Evolutionary conservation across 1,284 basidiomycete species (phyloP).

Genomic region (Ganoderma multipileum): DNA sequence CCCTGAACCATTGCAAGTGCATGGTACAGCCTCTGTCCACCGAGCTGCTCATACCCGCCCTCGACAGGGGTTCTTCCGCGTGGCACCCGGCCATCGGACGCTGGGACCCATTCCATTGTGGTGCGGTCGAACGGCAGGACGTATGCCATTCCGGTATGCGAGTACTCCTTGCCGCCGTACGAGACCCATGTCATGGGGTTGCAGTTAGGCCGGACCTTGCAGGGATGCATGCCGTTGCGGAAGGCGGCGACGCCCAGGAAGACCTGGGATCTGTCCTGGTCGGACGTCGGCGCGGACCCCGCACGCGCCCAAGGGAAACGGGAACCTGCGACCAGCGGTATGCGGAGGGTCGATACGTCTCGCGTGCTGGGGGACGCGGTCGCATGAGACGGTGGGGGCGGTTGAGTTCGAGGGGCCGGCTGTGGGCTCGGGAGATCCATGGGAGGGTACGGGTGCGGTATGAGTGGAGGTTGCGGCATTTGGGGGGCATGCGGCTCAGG

Average conservation of each 20-base stretch:
- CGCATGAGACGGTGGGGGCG: neutral
- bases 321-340: neutral
- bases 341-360: neutral
- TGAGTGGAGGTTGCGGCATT: constrained; percentile 1
- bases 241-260: constrained; percentile 3
- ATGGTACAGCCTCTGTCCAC: neutral
- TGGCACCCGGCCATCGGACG: neutral
- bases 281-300: neutral
- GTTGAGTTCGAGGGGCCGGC: neutral
- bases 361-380: neutral
- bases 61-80: constrained; percentile 2
- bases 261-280: constrained; percentile 1
- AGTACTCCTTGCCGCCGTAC: constrained; percentile 2
- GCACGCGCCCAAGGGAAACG: neutral
- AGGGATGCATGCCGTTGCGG: constrained; percentile 7
- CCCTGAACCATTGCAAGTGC: neutral
- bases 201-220: constrained; percentile 3
- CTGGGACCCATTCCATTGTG: constrained; percentile 6
- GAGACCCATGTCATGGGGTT: constrained; percentile 1
- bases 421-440: neutral
- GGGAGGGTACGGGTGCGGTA: neutral
- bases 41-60: neutral
- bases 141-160: neutral
- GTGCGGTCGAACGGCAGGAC: neutral
- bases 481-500: neutral